Percentiles rank a stretch among this genome's conserved stretches.
These are phyloP conservation scores for Hyaloscypha bicolor DNA, from an alignment of 495 filamentous ascomycete species.

Conservation along the genomic window DNA sequence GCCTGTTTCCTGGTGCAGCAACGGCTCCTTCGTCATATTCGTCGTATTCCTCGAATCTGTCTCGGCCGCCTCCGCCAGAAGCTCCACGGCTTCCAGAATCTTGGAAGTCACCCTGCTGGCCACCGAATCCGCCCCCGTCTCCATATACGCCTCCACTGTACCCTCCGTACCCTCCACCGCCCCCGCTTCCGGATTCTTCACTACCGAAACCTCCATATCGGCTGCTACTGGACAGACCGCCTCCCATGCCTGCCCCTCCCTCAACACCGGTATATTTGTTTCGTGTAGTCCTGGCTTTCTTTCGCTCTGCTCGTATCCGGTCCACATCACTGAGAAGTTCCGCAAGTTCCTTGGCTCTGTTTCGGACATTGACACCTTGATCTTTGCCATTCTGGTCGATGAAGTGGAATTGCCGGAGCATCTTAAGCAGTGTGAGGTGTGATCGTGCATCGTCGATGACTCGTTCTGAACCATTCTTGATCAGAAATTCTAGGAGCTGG, in stretches of 20 bases:
- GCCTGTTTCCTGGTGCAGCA: slow-evolving; percentile 39
- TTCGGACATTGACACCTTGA: slow-evolving; percentile 96
- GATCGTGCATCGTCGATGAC: slow-evolving; percentile 97
- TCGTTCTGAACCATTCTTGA: slow-evolving; percentile 97
- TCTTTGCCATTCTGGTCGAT: slow-evolving; percentile 98
- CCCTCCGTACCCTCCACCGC: slow-evolving; percentile 74
- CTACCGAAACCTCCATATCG: slow-evolving; percentile 91
- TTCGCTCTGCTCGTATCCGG: slow-evolving; percentile 85
- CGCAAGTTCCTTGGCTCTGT: slow-evolving; percentile 91
- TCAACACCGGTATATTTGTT: slow-evolving; percentile 95
- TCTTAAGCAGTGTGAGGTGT: slow-evolving; percentile 92
- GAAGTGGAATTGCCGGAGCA: slow-evolving; percentile 98
- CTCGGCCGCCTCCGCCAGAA: slow-evolving; percentile 42
- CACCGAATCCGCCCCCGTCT: slow-evolving; percentile 87
- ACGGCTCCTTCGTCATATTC: slow-evolving; percentile 83
- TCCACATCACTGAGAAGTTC: slow-evolving; percentile 95
- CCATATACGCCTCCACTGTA: slow-evolving; percentile 91
- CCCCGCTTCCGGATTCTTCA: slow-evolving; percentile 62
- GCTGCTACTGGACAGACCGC: slow-evolving; percentile 52
- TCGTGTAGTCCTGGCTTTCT: slow-evolving; percentile 86
- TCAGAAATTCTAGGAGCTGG: slow-evolving; percentile 93
- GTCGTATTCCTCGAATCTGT: slow-evolving; percentile 95
- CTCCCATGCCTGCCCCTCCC: slow-evolving; percentile 66
- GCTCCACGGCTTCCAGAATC: slow-evolving; percentile 54
- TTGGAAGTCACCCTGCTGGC: slow-evolving; percentile 67